These are phyloP conservation scores for Cladochytrium replicatum DNA, from an alignment of 192 early-diverging fungal species.

Conservation along the genomic window DNA sequence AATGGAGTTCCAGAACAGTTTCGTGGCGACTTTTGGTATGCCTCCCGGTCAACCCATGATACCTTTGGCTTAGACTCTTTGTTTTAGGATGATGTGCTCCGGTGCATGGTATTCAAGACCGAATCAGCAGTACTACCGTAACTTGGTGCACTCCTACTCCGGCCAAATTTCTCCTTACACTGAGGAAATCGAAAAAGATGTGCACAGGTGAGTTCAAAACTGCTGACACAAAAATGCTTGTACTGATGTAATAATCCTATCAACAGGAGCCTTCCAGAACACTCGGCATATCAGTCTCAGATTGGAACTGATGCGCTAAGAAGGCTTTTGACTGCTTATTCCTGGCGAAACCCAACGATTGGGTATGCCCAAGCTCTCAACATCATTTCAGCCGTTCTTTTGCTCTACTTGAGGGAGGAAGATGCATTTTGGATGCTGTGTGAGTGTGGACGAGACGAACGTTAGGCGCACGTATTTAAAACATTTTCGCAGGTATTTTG, in stretches of 20 bases:
- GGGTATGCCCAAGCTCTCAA: slow-evolving; percentile 58
- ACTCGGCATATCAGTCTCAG: slow-evolving; percentile 43
- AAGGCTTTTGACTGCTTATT: slow-evolving; percentile 44
- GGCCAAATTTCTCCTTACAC: slow-evolving; percentile 29
- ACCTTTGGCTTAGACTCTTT: slow-evolving; percentile 5
- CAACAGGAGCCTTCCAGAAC: slow-evolving; percentile 44
- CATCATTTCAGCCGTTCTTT: slow-evolving; percentile 44
- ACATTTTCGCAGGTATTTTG: slow-evolving; percentile 26
- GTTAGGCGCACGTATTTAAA: background rate
- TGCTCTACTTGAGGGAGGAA: slow-evolving; percentile 43
- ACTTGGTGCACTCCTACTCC: slow-evolving; percentile 23
- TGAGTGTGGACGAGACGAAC: slow-evolving; percentile 10
- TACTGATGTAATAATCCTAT: background rate
- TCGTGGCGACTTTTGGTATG: slow-evolving; percentile 43
- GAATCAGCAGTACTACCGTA: slow-evolving; percentile 30
- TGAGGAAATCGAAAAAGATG: slow-evolving; percentile 60
- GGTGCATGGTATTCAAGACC: slow-evolving; percentile 46
- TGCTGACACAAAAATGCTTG: slow-evolving; percentile 3
- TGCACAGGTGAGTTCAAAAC: slow-evolving; percentile 28
- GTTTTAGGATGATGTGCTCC: slow-evolving; percentile 33
- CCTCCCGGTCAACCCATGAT: background rate
- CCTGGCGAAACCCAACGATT: slow-evolving; percentile 48
- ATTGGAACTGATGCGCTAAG: slow-evolving; percentile 43
- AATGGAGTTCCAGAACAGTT: slow-evolving; percentile 33
- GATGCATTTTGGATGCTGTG: slow-evolving; percentile 53